These are phyloP conservation scores for Naematelia aurantialba DNA, from an alignment of 768 basidiomycete genomes.

Conservation along the genomic window DNA sequence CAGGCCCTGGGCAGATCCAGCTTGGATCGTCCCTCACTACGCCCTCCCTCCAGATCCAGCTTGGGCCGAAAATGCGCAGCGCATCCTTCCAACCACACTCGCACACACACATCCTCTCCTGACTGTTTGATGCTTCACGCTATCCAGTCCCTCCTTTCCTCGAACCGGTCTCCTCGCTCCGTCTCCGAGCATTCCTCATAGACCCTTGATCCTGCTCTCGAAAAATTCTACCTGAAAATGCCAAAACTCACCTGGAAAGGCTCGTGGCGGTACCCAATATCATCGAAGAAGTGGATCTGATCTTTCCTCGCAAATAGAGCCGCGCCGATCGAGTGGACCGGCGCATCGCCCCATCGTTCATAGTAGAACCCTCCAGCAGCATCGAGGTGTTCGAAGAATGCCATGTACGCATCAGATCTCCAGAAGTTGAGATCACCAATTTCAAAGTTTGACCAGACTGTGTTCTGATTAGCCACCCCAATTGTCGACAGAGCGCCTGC, in stretches of 20 bases:
- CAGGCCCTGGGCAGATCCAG: neutral
- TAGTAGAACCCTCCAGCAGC: slow-evolving; percentile 81
- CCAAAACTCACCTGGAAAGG: slow-evolving; percentile 80
- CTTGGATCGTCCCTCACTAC: too few relatives aligned
- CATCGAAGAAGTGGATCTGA: slow-evolving; percentile 90
- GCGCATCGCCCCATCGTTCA: slow-evolving; percentile 80
- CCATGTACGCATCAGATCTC: slow-evolving; percentile 73
- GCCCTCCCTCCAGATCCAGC: too few relatives aligned
- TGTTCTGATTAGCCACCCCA: neutral
- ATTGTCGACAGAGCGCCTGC: slow-evolving; percentile 10
- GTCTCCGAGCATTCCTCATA: too few relatives aligned
- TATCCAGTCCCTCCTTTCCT: too few relatives aligned
- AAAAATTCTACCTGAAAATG: neutral
- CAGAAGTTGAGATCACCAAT: slow-evolving; percentile 78
- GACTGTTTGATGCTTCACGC: too few relatives aligned
- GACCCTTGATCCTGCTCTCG: neutral
- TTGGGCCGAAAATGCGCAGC: too few relatives aligned
- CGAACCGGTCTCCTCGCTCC: neutral
- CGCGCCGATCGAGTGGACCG: slow-evolving; percentile 83
- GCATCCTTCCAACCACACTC: too few relatives aligned
- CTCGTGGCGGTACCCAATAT: slow-evolving; percentile 89
- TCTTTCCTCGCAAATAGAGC: slow-evolving; percentile 83
- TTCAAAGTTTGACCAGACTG: slow-evolving; percentile 93
- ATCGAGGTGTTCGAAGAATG: slow-evolving; percentile 80
- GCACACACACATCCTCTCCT: too few relatives aligned